phyloP scores from a whole-genome alignment of 345 rosid genomes.

The Salix koriyanagi region DNA sequence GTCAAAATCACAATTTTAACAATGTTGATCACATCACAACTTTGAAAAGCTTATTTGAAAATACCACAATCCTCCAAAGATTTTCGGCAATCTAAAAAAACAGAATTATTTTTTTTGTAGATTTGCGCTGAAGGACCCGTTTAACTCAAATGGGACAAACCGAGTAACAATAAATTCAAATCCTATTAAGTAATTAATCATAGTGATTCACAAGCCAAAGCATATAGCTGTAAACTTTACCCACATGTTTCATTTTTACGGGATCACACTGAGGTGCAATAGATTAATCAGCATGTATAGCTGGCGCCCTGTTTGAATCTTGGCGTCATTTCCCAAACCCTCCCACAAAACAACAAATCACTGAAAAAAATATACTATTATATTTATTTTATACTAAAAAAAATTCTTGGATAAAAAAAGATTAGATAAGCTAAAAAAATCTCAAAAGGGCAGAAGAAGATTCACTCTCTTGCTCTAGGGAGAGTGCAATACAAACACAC shows the following conservation, averaged over 20 bases:
- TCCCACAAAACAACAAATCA: conserved; percentile 18
- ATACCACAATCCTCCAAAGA: too few relatives aligned
- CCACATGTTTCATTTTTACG: conserved; percentile 5
- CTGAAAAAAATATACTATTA: neutral
- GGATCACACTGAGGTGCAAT: conserved; percentile 17
- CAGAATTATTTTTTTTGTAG: too few relatives aligned
- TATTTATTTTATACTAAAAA: neutral
- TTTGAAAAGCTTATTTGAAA: too few relatives aligned
- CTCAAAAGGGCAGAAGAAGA: neutral
- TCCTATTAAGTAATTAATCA: neutral
- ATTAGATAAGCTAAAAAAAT: neutral
- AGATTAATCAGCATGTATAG: conserved; percentile 6
- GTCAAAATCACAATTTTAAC: too few relatives aligned
- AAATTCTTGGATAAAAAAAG: neutral
- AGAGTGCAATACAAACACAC: neutral
- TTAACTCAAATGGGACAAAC: neutral
- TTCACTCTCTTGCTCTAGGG: neutral
- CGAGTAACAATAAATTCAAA: neutral
- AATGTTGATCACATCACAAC: too few relatives aligned
- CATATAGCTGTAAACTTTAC: neutral
- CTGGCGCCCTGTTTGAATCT: conserved; percentile 25
- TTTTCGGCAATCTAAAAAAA: neutral
- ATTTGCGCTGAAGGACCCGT: neutral
- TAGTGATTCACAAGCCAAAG: neutral
- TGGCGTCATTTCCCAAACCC: conserved; percentile 8